Conservation (phyloP, 345 rosid species). For the Luvunga scandens region DNA sequence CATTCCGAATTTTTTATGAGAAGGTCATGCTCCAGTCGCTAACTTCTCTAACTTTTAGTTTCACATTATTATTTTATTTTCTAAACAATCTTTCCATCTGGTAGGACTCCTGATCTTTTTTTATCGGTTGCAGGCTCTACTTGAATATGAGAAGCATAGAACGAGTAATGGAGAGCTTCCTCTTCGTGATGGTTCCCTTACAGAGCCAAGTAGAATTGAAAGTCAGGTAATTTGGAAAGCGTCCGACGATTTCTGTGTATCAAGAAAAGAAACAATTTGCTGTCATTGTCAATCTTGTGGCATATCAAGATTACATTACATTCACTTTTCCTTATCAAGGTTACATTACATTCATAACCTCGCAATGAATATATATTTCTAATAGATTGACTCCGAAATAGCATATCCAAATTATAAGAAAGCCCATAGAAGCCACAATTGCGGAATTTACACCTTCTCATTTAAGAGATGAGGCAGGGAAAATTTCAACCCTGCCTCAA, state of each 20-base stretch:
- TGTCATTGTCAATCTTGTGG: neutral
- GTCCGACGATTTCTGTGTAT: neutral
- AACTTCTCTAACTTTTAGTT: neutral
- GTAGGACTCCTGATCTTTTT: neutral
- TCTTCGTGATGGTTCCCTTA: constrained; percentile 32
- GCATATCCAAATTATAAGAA: too few relatives aligned
- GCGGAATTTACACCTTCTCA: too few relatives aligned
- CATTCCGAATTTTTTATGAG: constrained; percentile 68
- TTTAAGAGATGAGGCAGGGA: too few relatives aligned
- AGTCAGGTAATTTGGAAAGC: constrained; percentile 39
- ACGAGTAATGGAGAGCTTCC: constrained; percentile 49
- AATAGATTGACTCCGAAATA: too few relatives aligned
- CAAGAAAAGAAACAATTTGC: neutral
- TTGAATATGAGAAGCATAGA: constrained; percentile 66
- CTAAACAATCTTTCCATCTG: neutral
- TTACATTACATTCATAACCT: too few relatives aligned
- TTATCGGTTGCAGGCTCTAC: constrained; percentile 41
- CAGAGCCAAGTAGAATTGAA: constrained; percentile 41
- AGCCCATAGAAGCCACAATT: too few relatives aligned
- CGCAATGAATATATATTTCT: too few relatives aligned
- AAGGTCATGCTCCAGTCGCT: constrained; percentile 40
- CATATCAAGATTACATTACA: neutral
- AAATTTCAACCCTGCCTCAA: too few relatives aligned
- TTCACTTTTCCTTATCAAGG: neutral
- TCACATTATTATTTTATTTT: neutral